These are phyloP conservation scores for Carex cristatella DNA, from an alignment of 176 grass and related monocot species.

Conservation along the genomic window DNA sequence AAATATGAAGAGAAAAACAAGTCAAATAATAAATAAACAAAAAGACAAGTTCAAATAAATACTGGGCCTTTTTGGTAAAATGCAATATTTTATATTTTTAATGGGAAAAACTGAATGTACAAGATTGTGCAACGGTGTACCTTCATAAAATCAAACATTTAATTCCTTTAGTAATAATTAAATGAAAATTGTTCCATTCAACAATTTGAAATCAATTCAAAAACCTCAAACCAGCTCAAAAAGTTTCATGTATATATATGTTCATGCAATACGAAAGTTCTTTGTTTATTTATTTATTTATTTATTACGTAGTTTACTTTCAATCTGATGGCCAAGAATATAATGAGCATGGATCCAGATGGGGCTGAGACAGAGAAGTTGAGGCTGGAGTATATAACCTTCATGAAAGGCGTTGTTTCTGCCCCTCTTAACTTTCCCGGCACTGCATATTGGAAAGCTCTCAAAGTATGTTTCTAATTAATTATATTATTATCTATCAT, in stretches of 20 bases:
- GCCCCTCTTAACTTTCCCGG: constrained; percentile 89
- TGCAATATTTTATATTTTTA: background rate
- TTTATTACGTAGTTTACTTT: constrained; percentile 75
- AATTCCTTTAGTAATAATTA: background rate
- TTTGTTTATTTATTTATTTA: background rate
- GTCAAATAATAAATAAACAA: too few relatives aligned
- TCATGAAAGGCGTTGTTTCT: constrained; percentile 97
- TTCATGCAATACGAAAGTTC: background rate
- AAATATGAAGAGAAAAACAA: background rate
- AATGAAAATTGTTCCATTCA: background rate
- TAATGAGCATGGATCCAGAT: constrained; percentile 85
- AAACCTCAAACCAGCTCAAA: background rate
- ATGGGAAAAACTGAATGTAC: background rate
- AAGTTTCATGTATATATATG: background rate
- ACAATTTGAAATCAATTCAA: background rate
- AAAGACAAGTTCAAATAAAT: background rate
- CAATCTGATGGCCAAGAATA: constrained; percentile 97
- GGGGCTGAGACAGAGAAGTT: constrained; percentile 76
- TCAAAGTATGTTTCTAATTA: constrained; percentile 43
- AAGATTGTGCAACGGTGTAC: background rate
- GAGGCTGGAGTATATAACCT: constrained; percentile 79
- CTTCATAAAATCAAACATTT: background rate
- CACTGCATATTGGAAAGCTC: constrained; percentile 84
- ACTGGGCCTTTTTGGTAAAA: background rate
- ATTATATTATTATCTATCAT: background rate